Conservation (phyloP, 2,329 filamentous ascomycete genomes). For the Cladosporium phlei region DNA sequence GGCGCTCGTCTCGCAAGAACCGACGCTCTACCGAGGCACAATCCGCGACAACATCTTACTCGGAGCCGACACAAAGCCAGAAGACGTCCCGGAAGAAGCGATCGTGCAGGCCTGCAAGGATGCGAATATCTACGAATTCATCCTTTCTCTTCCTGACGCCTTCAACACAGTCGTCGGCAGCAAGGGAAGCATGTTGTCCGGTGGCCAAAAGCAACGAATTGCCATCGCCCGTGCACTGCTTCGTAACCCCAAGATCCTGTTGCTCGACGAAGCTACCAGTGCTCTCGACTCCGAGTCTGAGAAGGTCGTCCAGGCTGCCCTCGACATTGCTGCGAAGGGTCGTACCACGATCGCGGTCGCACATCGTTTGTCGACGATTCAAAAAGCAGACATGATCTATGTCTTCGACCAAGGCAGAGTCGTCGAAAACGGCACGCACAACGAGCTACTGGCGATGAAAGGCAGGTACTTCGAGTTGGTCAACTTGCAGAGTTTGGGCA, state of each 20-base stretch:
- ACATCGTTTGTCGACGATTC: conserved; percentile 85
- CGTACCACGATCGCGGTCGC: conserved; percentile 79
- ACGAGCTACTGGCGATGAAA: conserved; percentile 36
- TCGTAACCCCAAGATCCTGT: conserved; percentile 80
- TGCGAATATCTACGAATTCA: conserved; percentile 90
- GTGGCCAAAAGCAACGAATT: conserved; percentile 91
- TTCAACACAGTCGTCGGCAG: conserved; percentile 59
- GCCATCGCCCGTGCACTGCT: conserved; percentile 89
- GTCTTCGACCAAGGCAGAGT: conserved; percentile 90
- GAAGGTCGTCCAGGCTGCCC: conserved; percentile 72
- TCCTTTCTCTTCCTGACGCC: conserved; percentile 68
- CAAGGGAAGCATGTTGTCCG: conserved; percentile 79
- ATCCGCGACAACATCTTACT: conserved; percentile 87
- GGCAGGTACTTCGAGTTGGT: conserved; percentile 40
- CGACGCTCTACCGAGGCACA: conserved; percentile 88
- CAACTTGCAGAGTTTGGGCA: conserved; percentile 34
- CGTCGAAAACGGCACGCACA: conserved; percentile 82
- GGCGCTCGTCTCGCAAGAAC: conserved; percentile 88
- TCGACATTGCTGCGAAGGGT: conserved; percentile 77
- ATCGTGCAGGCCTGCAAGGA: conserved; percentile 78
- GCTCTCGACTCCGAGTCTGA: conserved; percentile 70
- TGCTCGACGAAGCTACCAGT: conserved; percentile 71
- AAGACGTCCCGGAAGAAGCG: conserved; percentile 64
- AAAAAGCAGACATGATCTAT: conserved; percentile 90
- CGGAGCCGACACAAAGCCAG: conserved; percentile 55